phyloP scores from a whole-genome alignment of 2,329 filamentous ascomycete genomes.

The Pseudocercospora cruenta region DNA sequence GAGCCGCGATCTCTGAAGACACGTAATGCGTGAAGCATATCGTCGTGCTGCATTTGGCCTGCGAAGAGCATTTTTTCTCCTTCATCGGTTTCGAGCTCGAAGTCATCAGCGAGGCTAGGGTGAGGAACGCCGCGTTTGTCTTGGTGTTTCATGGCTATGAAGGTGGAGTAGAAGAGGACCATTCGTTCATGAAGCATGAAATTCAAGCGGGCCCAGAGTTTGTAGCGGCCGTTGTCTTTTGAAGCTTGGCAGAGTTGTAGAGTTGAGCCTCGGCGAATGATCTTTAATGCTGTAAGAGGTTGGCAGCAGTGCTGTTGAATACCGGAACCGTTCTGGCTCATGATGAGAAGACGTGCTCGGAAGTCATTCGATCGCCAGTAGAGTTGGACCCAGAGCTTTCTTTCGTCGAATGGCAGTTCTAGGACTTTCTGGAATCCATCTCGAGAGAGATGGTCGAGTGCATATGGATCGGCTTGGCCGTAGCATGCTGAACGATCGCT shows the following conservation, averaged over 20 bases:
- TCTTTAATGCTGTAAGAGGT: conserved; percentile 53
- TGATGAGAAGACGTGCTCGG: conserved; percentile 59
- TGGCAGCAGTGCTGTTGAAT: conserved; percentile 53
- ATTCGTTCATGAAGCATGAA: conserved; percentile 61
- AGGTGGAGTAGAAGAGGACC: conserved; percentile 61
- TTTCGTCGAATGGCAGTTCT: conserved; percentile 51
- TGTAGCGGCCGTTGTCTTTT: conserved; percentile 43
- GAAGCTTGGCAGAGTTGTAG: conserved; percentile 42
- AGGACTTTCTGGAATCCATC: conserved; percentile 48
- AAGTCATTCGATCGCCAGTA: conserved; percentile 57
- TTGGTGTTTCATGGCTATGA: conserved; percentile 62
- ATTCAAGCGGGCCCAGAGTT: conserved; percentile 58
- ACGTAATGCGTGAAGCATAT: conserved; percentile 58
- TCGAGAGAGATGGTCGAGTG: conserved; percentile 28
- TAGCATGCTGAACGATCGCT: conserved; percentile 30
- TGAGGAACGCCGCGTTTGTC: conserved; percentile 47
- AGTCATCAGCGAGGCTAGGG: conserved; percentile 48
- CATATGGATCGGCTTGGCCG: conserved; percentile 24
- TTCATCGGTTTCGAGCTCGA: conserved; percentile 46
- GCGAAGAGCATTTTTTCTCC: conserved; percentile 54
- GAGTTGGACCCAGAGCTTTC: conserved; percentile 42
- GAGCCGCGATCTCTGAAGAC: conserved; percentile 57
- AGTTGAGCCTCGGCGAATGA: conserved; percentile 46
- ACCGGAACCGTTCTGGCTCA: conserved; percentile 46
- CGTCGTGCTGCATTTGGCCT: conserved; percentile 57